Base-by-base conservation (phyloP, 2,329 filamentous ascomycete species). In the Aspergillus tamarii region DNA sequence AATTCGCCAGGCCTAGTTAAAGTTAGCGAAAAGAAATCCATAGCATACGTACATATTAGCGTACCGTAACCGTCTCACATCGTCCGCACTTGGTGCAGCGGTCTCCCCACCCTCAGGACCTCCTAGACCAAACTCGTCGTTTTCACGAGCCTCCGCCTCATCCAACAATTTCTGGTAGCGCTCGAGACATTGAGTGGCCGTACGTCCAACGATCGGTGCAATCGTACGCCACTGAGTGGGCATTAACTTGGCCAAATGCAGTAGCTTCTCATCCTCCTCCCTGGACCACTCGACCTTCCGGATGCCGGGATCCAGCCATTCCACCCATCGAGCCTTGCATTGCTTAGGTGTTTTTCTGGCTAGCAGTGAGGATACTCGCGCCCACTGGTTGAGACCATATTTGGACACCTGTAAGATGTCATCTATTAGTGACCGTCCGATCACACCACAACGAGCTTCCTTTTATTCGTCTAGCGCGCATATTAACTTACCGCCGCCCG, bases 161-260 rank as follows among this genome's bases (percentile, higher is more conserved):
- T 99, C 95, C 57, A 99, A 85, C 59, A 99, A 87, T 78, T 94
- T 96, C 80, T 98, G 94, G 78, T 99, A 99, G 64, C 95, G 90
- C 81, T 98, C 95, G 67, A 98, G 87, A 76, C 95, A 99, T 81
- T 98, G 95, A 67, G 95, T 98, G 55, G 95, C 95, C 52, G 95
- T 98, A 74, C 95, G 89, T 69, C 95, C 95, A 72, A 99, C 94
- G 70, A 98, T 94, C 61, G 95, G 94, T 63, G 95, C 94, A 75
- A 99, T 98, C 55, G 95, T 98, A 74, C 95, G 91, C 95, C 95
- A 99, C 87, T 99, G 95, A 32, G 94, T 98, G 62, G 95, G 95
- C 90, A 99, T 97, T 81, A 99, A 85, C 86, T 98, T 99, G 66
- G 95, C 95, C 74, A 99, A 85, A 75, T 98, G 95, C 73, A 99